Conservation (phyloP, 2,329 filamentous ascomycete species). For the Fusarium fracticaudum region DNA sequence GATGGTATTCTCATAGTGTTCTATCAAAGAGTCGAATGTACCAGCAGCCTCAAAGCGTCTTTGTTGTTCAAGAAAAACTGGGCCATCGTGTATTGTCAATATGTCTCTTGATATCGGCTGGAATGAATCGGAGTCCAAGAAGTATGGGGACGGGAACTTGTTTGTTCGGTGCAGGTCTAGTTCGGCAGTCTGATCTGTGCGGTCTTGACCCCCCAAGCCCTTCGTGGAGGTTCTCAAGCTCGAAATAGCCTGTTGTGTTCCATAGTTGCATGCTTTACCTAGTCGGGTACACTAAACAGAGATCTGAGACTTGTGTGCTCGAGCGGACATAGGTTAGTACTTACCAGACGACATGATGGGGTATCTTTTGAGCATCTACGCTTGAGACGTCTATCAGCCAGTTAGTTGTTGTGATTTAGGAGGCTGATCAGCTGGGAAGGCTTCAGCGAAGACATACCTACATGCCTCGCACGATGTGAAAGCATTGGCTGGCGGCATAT, state of each 20-base stretch:
- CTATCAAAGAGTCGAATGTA: neutral
- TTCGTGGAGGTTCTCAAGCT: too few species aligned
- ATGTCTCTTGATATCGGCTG: neutral
- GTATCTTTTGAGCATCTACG: neutral
- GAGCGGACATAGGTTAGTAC: rapidly evolving
- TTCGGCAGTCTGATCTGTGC: too few species aligned
- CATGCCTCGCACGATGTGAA: too few species aligned
- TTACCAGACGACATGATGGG: neutral
- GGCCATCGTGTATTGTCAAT: rapidly evolving
- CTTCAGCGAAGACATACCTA: too few species aligned
- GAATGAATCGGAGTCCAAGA: neutral
- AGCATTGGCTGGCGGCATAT: too few species aligned
- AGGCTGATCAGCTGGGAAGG: too few species aligned
- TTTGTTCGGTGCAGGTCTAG: neutral
- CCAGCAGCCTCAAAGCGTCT: neutral
- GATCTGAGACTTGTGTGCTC: rapidly evolving
- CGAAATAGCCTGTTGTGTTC: too few species aligned
- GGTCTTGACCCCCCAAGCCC: too few species aligned
- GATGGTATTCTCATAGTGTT: neutral
- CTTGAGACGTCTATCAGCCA: neutral
- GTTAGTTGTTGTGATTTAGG: too few species aligned
- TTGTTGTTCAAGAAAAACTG: too few species aligned
- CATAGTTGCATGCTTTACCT: neutral
- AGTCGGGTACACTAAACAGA: neutral
- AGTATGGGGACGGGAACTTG: neutral